Conservation (phyloP, 2,329 filamentous ascomycete genomes). For the Chaetomium sp. region DNA sequence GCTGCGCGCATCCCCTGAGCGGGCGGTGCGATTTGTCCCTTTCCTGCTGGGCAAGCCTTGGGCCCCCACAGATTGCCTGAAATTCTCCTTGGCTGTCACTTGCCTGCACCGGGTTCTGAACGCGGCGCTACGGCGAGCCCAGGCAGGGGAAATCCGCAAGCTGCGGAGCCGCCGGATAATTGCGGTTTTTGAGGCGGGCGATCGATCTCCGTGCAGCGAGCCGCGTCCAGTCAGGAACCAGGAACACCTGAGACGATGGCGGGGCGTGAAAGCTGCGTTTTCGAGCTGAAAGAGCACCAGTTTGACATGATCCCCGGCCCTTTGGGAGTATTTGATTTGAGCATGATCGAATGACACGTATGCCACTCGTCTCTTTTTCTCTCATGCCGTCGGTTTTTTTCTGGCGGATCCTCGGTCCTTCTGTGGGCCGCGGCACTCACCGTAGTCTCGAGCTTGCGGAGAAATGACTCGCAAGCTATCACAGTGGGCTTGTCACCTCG, state of each 20-base stretch:
- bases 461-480: conserved; percentile 29
- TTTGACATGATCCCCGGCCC: not conserved
- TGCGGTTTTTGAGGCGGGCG: conserved; percentile 28
- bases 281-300: not conserved
- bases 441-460: conserved; percentile 17
- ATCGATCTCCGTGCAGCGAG: conserved; percentile 32
- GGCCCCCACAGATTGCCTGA: conserved; percentile 21
- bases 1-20: conserved; percentile 8
- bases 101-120: conserved; percentile 25
- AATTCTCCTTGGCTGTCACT: conserved; percentile 23
- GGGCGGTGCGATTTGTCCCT: conserved; percentile 19
- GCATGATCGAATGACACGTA: conserved; percentile 17
- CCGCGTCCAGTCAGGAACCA: conserved; percentile 20
- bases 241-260: not conserved
- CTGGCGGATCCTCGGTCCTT: conserved; percentile 30
- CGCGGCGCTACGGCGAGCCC: conserved; percentile 13
- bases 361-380: conserved; percentile 10
- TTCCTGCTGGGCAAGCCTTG: not conserved
- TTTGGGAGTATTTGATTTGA: not conserved
- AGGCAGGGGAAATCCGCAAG: conserved; percentile 25
- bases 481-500: conserved; percentile 21
- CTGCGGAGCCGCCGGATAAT: conserved; percentile 35
- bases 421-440: conserved; percentile 31
- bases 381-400: not conserved
- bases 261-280: not conserved